phyloP scores from a whole-genome alignment of 2,329 filamentous ascomycete species.

The Fusarium pseudograminearum region DNA sequence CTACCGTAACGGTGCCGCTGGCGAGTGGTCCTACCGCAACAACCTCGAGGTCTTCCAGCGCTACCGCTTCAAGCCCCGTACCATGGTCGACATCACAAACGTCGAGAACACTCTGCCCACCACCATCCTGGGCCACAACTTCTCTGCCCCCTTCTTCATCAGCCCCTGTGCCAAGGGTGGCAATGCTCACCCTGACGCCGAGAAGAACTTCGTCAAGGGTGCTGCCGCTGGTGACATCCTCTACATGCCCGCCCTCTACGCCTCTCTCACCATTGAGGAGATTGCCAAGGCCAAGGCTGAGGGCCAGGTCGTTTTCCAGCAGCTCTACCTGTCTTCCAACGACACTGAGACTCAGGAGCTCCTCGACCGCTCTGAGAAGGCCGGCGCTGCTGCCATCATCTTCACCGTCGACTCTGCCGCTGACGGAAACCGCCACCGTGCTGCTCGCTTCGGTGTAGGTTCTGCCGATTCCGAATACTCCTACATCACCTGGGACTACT shows the following conservation, averaged over 20 bases:
- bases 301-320: conserved; percentile 56
- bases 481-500: conserved; percentile 53
- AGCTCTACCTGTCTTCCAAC: conserved; percentile 51
- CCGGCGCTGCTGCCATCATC: conserved; percentile 54
- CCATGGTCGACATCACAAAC: conserved; percentile 63
- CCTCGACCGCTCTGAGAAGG: conserved; percentile 50
- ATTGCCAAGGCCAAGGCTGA: conserved; percentile 54
- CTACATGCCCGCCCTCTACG: conserved; percentile 60
- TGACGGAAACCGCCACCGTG: conserved; percentile 56
- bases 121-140: conserved; percentile 65
- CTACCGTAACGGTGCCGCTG: conserved; percentile 67
- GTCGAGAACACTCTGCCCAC: conserved; percentile 57
- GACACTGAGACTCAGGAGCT: conserved; percentile 51
- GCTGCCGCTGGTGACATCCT: conserved; percentile 62
- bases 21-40: conserved; percentile 68
- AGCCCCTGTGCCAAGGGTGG: conserved; percentile 60
- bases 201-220: conserved; percentile 63
- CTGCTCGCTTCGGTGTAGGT: conserved; percentile 54
- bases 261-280: conserved; percentile 52
- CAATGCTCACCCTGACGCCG: conserved; percentile 60
- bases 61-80: conserved; percentile 61
- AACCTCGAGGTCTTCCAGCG: conserved; percentile 67
- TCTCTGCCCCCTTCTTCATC: conserved; percentile 68
- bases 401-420: conserved; percentile 57
- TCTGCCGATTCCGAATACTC: conserved; percentile 51